Evolutionary conservation across 202 grass and related monocot genomes (phyloP).

Genomic region (Panicum virgatum): DNA sequence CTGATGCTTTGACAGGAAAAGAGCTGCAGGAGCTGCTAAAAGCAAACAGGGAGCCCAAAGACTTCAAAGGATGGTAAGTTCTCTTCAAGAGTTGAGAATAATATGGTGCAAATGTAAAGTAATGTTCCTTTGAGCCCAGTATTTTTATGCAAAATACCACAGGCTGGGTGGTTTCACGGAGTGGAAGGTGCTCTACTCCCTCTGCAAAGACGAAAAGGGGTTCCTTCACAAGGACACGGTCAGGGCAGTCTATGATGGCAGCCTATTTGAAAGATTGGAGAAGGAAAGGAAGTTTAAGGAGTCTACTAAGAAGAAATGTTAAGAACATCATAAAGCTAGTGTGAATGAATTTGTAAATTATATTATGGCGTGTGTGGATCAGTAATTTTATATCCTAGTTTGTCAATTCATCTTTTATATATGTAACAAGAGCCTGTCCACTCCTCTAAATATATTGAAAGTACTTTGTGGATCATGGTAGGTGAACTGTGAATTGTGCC

Average conservation of each 20-base stretch:
- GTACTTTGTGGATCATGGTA: not conserved
- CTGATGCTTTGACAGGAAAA: conserved; percentile 70
- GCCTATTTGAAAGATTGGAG: conserved; percentile 69
- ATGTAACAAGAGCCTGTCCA: not conserved
- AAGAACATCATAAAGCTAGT: not conserved
- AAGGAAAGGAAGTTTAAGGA: conserved; percentile 41
- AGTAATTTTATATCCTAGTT: not conserved
- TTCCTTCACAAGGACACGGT: conserved; percentile 78
- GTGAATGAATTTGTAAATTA: not conserved
- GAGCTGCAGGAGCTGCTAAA: conserved; percentile 69
- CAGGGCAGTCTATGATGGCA: conserved; percentile 80
- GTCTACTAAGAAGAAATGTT: conserved; percentile 55
- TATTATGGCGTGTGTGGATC: not conserved
- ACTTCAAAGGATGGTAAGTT: conserved; percentile 64
- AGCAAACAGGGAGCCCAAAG: conserved; percentile 60
- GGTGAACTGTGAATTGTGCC: no score
- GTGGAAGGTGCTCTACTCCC: conserved; percentile 68
- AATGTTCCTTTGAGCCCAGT: not conserved
- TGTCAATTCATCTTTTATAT: conserved; percentile 1
- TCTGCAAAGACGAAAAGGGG: conserved; percentile 81
- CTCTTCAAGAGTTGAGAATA: conserved; percentile 7
- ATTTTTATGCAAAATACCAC: not conserved
- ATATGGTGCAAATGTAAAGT: not conserved
- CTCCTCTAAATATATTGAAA: not conserved
- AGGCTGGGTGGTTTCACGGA: conserved; percentile 71